Evolutionary conservation across 2,329 filamentous ascomycete species (phyloP).

Genomic region (Ramichloridium luteum): DNA sequence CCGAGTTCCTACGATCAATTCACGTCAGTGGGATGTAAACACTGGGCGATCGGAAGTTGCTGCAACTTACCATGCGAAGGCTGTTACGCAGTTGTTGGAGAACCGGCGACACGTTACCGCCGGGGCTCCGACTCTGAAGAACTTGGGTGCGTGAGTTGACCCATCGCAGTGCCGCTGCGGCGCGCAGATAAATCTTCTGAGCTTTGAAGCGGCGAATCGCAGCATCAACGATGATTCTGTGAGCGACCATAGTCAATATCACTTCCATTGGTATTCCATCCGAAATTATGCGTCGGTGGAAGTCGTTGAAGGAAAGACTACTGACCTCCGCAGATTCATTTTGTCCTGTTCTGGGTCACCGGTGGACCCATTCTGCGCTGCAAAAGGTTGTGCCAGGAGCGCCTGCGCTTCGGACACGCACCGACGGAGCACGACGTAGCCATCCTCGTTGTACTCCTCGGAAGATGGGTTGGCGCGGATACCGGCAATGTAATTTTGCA

Average conservation of each 20-base stretch:
- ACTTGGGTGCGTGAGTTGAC: constrained; percentile 43
- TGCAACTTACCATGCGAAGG: constrained; percentile 29
- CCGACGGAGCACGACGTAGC: constrained; percentile 45
- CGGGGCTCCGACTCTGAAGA: constrained; percentile 39
- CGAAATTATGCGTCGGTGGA: background rate
- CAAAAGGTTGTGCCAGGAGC: constrained; percentile 43
- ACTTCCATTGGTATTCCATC: background rate
- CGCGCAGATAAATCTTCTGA: constrained; percentile 48
- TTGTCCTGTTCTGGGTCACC: constrained; percentile 43
- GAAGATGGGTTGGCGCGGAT: constrained; percentile 39
- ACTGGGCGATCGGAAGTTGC: background rate
- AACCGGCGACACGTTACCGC: constrained; percentile 34
- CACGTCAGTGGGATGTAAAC: constrained; percentile 1
- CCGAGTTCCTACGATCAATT: constrained; percentile 39
- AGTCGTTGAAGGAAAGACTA: background rate
- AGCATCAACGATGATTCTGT: constrained; percentile 48
- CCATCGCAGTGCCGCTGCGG: constrained; percentile 48
- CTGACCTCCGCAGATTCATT: constrained; percentile 43
- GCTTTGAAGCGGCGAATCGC: constrained; percentile 49
- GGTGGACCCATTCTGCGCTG: constrained; percentile 10
- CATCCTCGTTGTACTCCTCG: constrained; percentile 47
- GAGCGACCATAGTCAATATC: constrained; percentile 3
- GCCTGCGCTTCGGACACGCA: constrained; percentile 43
- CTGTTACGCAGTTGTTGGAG: constrained; percentile 38
- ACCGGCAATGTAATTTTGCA: constrained; percentile 47